Conservation (phyloP, 495 filamentous ascomycete species). For the Cryomyces minteri region DNA sequence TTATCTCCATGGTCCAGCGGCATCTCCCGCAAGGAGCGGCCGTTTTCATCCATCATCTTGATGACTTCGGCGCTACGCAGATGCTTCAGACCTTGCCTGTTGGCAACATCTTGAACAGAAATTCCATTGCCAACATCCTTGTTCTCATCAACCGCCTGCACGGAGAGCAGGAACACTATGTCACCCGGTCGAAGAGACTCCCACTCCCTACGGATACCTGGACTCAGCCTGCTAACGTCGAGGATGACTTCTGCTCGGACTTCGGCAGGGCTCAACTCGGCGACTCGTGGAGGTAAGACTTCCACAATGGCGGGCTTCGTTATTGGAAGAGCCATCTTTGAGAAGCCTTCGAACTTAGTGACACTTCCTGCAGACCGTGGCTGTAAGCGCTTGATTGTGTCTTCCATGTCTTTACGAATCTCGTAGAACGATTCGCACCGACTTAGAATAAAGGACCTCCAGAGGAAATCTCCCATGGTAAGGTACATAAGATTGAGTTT, state of each 20-base stretch:
- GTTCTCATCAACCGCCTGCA: conserved; percentile 36
- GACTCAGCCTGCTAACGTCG: conserved; percentile 60
- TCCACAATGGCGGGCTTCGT: conserved; percentile 76
- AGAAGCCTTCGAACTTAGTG: conserved; percentile 66
- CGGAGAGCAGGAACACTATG: conserved; percentile 70
- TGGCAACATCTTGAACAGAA: conserved; percentile 29
- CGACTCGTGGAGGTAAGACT: conserved; percentile 67
- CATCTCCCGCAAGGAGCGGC: conserved; percentile 50
- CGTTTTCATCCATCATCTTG: conserved; percentile 78
- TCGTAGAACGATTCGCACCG: conserved; percentile 88
- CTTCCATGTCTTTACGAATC: conserved; percentile 79
- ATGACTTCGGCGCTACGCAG: conserved; percentile 75
- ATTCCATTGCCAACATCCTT: conserved; percentile 36
- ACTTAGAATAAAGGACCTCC: conserved; percentile 77
- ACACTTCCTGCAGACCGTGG: conserved; percentile 46
- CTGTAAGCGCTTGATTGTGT: conserved; percentile 56
- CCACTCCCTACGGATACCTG: conserved; percentile 70
- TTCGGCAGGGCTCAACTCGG: conserved; percentile 64
- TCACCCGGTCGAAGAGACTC: conserved; percentile 78
- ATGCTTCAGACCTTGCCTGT: conserved; percentile 43
- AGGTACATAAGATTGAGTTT: conserved; percentile 95
- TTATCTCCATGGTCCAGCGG: conserved; percentile 31
- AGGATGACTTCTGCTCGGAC: conserved; percentile 80
- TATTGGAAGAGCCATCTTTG: conserved; percentile 80
- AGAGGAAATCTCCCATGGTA: conserved; percentile 87